A percentile compares a stretch with the other conserved stretches of the same genome.
Conservation (phyloP, 164 flowering plant genomes). For the Aristolochia contorta region DNA sequence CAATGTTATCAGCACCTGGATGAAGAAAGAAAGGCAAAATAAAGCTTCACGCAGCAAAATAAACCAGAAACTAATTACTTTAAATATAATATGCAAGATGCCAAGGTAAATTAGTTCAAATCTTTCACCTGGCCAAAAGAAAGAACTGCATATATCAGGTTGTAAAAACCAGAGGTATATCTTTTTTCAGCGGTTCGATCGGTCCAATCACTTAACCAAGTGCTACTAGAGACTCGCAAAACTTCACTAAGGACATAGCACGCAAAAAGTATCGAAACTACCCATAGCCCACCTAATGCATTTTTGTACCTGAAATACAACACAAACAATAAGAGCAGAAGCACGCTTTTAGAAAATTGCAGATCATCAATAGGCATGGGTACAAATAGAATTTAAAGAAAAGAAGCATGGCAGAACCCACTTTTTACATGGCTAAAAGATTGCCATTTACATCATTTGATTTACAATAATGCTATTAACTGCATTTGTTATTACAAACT, state of each 20-base stretch:
- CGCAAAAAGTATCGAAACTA: constrained; percentile 54
- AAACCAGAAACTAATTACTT: background rate
- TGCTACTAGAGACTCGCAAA: constrained; percentile 84
- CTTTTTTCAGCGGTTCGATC: constrained; percentile 39
- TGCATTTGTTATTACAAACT: too few species aligned
- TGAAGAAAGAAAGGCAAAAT: constrained; percentile 3
- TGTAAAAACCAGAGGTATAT: constrained; percentile 61
- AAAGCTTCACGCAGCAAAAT: constrained; percentile 1
- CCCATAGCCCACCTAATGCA: constrained; percentile 91
- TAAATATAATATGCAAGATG: background rate
- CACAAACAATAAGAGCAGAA: too few species aligned
- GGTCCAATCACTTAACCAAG: constrained; percentile 97
- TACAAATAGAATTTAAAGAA: too few species aligned
- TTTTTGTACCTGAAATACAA: constrained; percentile 57
- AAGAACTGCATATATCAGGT: constrained; percentile 57
- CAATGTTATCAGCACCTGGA: constrained; percentile 81
- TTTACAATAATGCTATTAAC: too few species aligned
- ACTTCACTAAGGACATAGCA: constrained; percentile 71
- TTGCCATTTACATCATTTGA: too few species aligned
- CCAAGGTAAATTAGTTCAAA: too few species aligned
- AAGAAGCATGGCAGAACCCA: too few species aligned
- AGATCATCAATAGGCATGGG: too few species aligned
- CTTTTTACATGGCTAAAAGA: too few species aligned
- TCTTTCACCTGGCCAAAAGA: constrained; percentile 73
- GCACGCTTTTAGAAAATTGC: background rate